phyloP scores from a whole-genome alignment of 148 eudicot species.

The Pharnaceum exiguum region DNA sequence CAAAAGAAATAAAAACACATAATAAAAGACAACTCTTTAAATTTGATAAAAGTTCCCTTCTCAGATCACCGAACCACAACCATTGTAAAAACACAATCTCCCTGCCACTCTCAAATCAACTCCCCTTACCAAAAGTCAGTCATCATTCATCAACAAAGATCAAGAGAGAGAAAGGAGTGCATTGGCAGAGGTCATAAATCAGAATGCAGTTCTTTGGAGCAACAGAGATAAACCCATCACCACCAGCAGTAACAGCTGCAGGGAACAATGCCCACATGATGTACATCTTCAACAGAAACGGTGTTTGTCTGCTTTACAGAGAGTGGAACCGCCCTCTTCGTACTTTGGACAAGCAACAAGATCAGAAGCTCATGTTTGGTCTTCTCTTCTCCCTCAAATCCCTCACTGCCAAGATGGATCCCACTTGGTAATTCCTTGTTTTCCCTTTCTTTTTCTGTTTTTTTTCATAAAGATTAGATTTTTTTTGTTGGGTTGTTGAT shows the following conservation, averaged over 20 bases:
- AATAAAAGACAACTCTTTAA: no score
- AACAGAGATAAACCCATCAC: conserved; percentile 87
- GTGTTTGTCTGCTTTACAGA: conserved; percentile 70
- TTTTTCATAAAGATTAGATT: no score
- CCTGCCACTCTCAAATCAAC: no score
- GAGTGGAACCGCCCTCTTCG: conserved; percentile 89
- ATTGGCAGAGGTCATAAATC: no score
- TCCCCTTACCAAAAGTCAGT: no score
- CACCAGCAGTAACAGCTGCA: conserved; percentile 69
- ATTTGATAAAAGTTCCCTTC: no score
- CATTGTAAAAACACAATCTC: no score
- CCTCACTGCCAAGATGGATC: conserved; percentile 91
- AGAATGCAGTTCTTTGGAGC: conserved; percentile 85
- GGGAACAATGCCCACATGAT: conserved; percentile 91
- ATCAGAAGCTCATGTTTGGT: conserved; percentile 94
- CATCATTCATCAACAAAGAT: no score
- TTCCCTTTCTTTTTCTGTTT: background rate
- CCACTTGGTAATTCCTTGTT: conserved; percentile 43
- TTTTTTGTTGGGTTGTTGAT: no score
- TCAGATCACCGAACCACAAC: no score
- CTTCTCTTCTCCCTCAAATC: conserved; percentile 89
- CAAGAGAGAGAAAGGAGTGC: no score
- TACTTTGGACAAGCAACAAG: conserved; percentile 69
- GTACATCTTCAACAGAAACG: conserved; percentile 81
- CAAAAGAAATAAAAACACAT: no score